Base-by-base conservation (phyloP, 805 yeast genomes). In the Clavispora asparagi region DNA sequence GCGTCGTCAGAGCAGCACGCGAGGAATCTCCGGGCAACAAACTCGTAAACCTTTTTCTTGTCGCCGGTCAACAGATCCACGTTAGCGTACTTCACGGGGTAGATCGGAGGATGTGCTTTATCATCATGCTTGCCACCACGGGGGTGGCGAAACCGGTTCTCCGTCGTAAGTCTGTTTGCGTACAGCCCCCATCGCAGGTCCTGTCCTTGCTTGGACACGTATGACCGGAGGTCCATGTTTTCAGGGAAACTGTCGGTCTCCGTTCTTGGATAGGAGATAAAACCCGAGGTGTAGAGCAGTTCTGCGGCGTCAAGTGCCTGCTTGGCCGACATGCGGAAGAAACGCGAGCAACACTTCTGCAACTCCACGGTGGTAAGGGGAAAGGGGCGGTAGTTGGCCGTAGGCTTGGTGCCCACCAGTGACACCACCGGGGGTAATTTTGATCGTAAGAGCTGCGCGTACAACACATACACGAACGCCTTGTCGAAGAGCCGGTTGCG, bases 101-200 rank as follows among this genome's bases (percentile, higher is more conserved):
- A 97, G 47, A 94, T 94, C 0, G 99, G 97, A 5, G 99, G 98
- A 76, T 94, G 99, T 23, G 99, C 98, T 60, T 89, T 83, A 67
- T 94, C 99, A 59, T 90, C 87, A 59, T 87, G 83, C 11, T 71
- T 75, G 5, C 99, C 99, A 35, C 74, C 73, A 42, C 98, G 68
- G 0, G 99, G 99, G 4, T 58, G 58, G n/a, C 73, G 58, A 57
- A 77, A 86, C 25, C 25, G 7, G 35, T 73, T 75, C 30, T 73
- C 74, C 3, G 63, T 43, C 3, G 63, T 52, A 47, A 70, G 49
- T 48, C 66, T 48, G 25, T 25, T 42, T 0, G 96, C 92, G 59
- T 86, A 90, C 0, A 52, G 48, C 0, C 96, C 95, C 96, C 97
- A 92, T 3, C 63, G 62, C 2, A 66, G 48, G 42, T 79, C 77